Conservation (phyloP, 352 stramenopile genomes). For the Phytopythium delawarense region DNA sequence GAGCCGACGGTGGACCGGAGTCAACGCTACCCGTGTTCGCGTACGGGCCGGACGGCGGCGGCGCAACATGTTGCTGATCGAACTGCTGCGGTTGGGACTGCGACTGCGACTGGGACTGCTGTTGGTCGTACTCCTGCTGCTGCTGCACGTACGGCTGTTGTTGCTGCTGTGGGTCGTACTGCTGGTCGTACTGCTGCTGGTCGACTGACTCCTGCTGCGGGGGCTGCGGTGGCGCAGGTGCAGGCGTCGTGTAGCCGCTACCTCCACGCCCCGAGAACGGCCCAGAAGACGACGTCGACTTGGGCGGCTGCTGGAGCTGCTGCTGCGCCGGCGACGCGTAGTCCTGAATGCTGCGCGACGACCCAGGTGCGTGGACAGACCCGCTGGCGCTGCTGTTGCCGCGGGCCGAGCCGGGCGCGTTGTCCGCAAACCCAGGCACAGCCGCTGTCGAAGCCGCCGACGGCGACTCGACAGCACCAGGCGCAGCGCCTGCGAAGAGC, state of each 20-base stretch:
- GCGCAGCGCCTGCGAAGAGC: constrained; percentile 28
- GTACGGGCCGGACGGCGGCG: not conserved
- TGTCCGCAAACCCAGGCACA: not conserved
- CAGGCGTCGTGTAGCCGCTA: not conserved
- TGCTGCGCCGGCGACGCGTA: constrained; percentile 4
- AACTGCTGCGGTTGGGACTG: not conserved
- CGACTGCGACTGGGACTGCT: not conserved
- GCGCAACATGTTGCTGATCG: not conserved
- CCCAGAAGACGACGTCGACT: constrained; percentile 18
- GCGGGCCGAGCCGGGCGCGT: not conserved
- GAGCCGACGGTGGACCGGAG: constrained; percentile 13
- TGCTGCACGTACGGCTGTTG: not conserved
- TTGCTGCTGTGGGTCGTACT: not conserved
- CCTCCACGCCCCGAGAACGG: constrained; percentile 24
- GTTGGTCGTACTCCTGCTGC: not conserved
- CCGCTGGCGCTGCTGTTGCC: not conserved
- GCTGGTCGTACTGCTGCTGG: constrained; percentile 3
- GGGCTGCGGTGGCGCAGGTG: not conserved
- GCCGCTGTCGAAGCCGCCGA: not conserved
- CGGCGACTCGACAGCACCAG: constrained; percentile 8
- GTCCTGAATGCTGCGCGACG: constrained; percentile 4
- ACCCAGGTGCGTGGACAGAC: not conserved
- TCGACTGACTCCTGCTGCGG: not conserved
- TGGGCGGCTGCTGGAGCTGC: constrained; percentile 9
- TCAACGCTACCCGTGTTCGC: constrained; percentile 4